Conservation (phyloP, 805 yeast genomes). For the Debaryomyces tyrocola region DNA sequence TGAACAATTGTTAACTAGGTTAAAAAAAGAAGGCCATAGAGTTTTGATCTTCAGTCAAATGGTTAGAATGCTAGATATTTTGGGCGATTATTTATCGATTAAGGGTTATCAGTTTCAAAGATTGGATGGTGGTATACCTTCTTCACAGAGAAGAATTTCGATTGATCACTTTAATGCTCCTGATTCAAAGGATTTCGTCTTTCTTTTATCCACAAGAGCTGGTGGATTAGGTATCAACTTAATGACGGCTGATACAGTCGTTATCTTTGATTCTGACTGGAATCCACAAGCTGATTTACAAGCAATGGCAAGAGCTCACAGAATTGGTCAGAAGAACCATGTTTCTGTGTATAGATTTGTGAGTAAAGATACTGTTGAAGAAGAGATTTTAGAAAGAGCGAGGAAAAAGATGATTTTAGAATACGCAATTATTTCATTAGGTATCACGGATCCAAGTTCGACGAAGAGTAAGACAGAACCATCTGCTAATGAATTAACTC, state of each 20-base stretch:
- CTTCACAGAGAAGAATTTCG: constrained; percentile 88
- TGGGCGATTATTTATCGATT: constrained; percentile 88
- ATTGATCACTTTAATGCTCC: constrained; percentile 97
- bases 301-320: constrained; percentile 99
- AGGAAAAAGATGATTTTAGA: constrained; percentile 97
- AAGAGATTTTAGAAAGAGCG: constrained; percentile 94
- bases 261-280: constrained; percentile 98
- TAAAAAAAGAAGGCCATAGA: constrained; percentile 92
- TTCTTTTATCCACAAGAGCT: constrained; percentile 90
- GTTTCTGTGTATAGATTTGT: constrained; percentile 97
- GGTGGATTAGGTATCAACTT: constrained; percentile 98
- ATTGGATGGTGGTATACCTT: constrained; percentile 94
- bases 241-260: constrained; percentile 99
- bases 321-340: constrained; percentile 99
- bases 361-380: constrained; percentile 98
- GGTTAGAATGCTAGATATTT: constrained; percentile 94
- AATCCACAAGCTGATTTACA: constrained; percentile 99
- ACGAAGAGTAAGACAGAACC: constrained; percentile 65
- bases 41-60: constrained; percentile 94
- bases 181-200: constrained; percentile 87
- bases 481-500: constrained; percentile 78
- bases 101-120: constrained; percentile 89
- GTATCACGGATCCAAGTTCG: constrained; percentile 78
- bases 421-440: constrained; percentile 94
- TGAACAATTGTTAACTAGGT: constrained; percentile 81